These are phyloP conservation scores for Aspergillus ochraceus DNA, from an alignment of 2,329 filamentous ascomycete genomes.

Conservation along the genomic window DNA sequence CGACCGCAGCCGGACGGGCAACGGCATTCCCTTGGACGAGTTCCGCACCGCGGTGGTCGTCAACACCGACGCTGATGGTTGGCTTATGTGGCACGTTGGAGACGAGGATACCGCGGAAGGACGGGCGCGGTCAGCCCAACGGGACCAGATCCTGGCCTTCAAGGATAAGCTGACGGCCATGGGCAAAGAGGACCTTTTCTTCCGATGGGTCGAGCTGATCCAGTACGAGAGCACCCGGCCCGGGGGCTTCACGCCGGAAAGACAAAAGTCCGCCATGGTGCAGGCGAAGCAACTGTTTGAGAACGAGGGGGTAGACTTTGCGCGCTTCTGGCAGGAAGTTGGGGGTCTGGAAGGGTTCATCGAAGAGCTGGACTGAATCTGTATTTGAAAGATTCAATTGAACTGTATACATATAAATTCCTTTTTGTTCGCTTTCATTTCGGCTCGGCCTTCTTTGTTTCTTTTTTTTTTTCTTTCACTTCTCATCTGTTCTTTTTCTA, in stretches of 20 bases:
- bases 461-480: no score
- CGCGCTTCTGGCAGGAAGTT: conserved; percentile 72
- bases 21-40: conserved; percentile 56
- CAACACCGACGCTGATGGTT: conserved; percentile 66
- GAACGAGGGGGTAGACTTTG: conserved; percentile 76
- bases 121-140: conserved; percentile 36
- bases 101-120: conserved; percentile 51
- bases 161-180: conserved; percentile 71
- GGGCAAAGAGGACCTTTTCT: conserved; percentile 88
- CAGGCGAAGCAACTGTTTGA: conserved; percentile 77
- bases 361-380: conserved; percentile 42
- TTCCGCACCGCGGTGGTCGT: conserved; percentile 72
- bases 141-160: conserved; percentile 75
- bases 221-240: conserved; percentile 81
- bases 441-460: not conserved
- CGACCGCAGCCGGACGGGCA: conserved; percentile 44
- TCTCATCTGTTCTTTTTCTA: not conserved
- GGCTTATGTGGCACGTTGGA: conserved; percentile 65
- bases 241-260: conserved; percentile 73
- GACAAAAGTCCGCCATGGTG: conserved; percentile 69
- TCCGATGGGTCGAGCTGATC: conserved; percentile 87
- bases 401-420: not conserved
- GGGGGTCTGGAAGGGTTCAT: conserved; percentile 61
- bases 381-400: not conserved
- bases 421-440: not conserved